phyloP scores from a whole-genome alignment of 768 basidiomycete genomes.

The Pleurotus eryngii region DNA sequence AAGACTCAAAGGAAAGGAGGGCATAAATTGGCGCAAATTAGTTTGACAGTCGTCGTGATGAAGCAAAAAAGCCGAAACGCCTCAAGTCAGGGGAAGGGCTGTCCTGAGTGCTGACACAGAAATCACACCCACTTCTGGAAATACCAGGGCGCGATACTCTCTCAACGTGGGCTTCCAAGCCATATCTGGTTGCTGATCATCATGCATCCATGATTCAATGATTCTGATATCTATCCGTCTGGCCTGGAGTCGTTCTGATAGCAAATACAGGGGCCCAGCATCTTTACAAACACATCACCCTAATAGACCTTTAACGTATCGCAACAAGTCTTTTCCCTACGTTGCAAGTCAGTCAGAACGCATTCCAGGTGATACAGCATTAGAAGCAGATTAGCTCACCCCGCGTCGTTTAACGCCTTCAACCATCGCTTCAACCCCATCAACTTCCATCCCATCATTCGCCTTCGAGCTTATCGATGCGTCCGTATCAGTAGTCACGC shows the following conservation, averaged over 20 bases:
- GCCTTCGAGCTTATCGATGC: background rate
- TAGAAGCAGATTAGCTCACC: conserved; percentile 38
- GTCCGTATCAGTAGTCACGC: background rate
- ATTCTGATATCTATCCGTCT: background rate
- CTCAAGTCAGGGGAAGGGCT: conserved; percentile 3
- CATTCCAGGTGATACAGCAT: conserved; percentile 21
- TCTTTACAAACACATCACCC: conserved; percentile 36
- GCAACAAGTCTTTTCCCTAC: conserved; percentile 68
- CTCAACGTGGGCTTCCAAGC: too few relatives aligned
- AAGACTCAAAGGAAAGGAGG: background rate
- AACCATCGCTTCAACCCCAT: conserved; percentile 71
- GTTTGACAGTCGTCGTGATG: conserved; percentile 6
- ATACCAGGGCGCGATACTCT: too few relatives aligned
- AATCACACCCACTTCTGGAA: too few relatives aligned
- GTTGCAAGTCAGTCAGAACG: conserved; percentile 8
- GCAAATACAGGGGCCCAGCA: background rate
- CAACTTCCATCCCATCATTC: conserved; percentile 26
- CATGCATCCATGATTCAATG: background rate
- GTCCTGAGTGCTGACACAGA: background rate
- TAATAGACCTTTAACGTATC: conserved; percentile 67
- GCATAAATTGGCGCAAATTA: background rate
- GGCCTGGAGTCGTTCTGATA: background rate
- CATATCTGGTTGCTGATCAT: too few relatives aligned
- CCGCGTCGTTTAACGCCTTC: conserved; percentile 72
- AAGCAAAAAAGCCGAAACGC: background rate